Base-by-base conservation (phyloP, 1,284 basidiomycete genomes). In the Limonomyces culmigenus region DNA sequence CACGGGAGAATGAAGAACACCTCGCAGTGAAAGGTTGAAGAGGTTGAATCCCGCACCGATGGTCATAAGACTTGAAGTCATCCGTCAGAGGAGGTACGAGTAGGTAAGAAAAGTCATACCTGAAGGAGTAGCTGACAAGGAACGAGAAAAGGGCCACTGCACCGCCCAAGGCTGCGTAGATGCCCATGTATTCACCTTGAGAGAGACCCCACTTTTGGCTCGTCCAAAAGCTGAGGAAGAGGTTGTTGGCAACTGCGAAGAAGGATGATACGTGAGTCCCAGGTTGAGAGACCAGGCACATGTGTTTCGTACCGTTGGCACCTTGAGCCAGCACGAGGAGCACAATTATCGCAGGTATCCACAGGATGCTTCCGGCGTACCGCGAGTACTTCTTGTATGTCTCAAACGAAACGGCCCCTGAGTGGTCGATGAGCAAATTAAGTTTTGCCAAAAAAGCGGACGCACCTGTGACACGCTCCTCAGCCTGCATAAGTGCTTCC, bases 121-220 rank as follows among this genome's bases (percentile, higher is more conserved):
- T 58, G 38, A 75, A 65, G 2, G 60, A 51, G 39, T 69, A 62
- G 40, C 64, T 70, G 41, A 70, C 52, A 12, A 63, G 35, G 49
- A 76, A 78, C 2, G 65, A 60, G 41, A 72, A 65, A 4, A 77
- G 33, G 3, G 70, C 70, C 42, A 65, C 59, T 1, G 63, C 62
- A n/a, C 60, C 47, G 54, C 74, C 76, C 11, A 81, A 57, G 8
- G 59, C 65, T 3, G 70, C 71, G 45, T 80, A 83, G n/a, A 76
- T 63, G 3, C 58, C 75, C 63, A 80, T 79, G 49, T 79, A 80
- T 36, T 74, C 58, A 2, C 62, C 67, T 43, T 73, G 60, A 2
- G 31, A 49, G 47, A 75, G 74, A 1, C 65, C 62, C n/a, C 47
- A 46, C 31, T 48, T 57, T 14, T 46, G 42, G 8, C 51, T 47